Base-by-base conservation (phyloP, 2,329 filamentous ascomycete species). In the Didymella segeticola region DNA sequence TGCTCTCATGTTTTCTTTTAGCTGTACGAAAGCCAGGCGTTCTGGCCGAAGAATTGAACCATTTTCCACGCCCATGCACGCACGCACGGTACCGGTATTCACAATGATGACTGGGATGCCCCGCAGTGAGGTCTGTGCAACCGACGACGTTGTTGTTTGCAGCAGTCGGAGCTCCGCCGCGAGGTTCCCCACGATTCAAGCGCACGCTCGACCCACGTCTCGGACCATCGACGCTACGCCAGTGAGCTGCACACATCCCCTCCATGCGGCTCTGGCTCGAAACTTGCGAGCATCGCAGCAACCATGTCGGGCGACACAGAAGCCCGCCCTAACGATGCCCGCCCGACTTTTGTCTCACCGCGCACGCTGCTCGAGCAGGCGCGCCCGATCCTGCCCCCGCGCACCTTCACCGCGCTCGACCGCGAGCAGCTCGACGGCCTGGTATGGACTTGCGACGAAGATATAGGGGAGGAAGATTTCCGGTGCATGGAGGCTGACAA, bases 371-470 rank as follows among this genome's bases (percentile, higher is more conserved):
- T 79, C 43, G 67, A 71, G 55, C 67, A 63, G 43, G 56, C 64
- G 29, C 58, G 67, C 22, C 67, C 70, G 11, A 47, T 58, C 17
- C 53, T 60, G 31, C 53, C 70, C 49, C 58, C 58, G 29, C 66
- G 64, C 51, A 60, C 81, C 58, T 76, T 83, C 75, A 87, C 81
- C 67, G 82, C 84, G 57, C 80, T 90, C 53, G 89, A 93, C 75
- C 86, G 82, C 78, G 89, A 93, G 71, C 89, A 93, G 78, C 82
- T 88, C 69, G 87, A 90, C 72, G 89, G 89, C 66, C 80, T 93
- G 82, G 89, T 92, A 79, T 80, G 88, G 17, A 20, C 15, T 12
- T 22, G 23, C 22, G 15, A 6, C 27, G 15, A 14, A 23, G 26
- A 14, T 12, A 38, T 20, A 15, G 11, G 31, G n/a, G n/a, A n/a